Conservation (phyloP, 805 yeast genomes). For the Candida ponderosae region DNA sequence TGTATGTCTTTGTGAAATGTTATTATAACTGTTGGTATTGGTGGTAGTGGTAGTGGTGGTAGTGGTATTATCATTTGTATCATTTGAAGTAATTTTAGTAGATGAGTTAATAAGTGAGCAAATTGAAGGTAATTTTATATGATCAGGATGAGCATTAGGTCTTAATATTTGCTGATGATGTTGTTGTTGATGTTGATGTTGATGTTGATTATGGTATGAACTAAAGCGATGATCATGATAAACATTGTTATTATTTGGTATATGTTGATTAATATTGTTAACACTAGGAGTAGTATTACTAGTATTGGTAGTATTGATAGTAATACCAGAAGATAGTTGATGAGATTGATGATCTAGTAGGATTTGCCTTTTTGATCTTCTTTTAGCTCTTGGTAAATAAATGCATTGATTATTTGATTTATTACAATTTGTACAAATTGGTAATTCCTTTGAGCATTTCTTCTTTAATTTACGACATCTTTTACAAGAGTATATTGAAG, state of each 20-base stretch:
- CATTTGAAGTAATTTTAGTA: conserved; percentile 4
- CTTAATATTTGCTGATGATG: neutral
- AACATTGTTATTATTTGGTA: too few relatives aligned
- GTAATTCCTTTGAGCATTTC: conserved; percentile 37
- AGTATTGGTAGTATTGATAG: too few relatives aligned
- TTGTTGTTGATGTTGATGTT: neutral
- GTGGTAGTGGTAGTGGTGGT: neutral
- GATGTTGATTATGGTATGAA: neutral
- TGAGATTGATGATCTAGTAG: neutral
- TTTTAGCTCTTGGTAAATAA: conserved; percentile 35
- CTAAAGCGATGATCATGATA: too few relatives aligned
- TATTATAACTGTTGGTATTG: too few relatives aligned
- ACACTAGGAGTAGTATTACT: too few relatives aligned
- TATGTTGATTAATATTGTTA: too few relatives aligned
- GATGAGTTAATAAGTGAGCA: too few relatives aligned
- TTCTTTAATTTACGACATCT: conserved; percentile 42
- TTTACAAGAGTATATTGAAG: conserved; percentile 28
- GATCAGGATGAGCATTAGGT: neutral
- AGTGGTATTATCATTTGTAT: conserved; percentile 1
- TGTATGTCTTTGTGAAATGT: too few relatives aligned
- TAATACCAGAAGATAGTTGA: too few relatives aligned
- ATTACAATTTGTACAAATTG: conserved; percentile 35
- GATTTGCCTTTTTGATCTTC: conserved; percentile 26
- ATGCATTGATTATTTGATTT: conserved; percentile 30
- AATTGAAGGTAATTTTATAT: neutral